phyloP scores from a whole-genome alignment of 2,329 filamentous ascomycete species.

The Beauveria asiatica region DNA sequence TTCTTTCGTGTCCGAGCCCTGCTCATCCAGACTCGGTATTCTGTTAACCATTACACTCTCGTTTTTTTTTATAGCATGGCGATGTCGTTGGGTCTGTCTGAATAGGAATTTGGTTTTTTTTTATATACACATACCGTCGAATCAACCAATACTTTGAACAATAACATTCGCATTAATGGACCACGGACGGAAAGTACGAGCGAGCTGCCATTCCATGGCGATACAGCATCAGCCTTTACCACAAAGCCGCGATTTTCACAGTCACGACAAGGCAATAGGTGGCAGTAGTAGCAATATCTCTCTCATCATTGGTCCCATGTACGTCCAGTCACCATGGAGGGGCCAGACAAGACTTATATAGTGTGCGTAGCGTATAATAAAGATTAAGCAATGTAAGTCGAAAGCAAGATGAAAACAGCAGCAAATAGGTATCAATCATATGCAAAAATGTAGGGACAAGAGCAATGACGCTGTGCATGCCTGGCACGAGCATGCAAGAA shows the following conservation, averaged over 20 bases:
- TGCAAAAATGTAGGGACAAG: background rate
- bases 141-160: background rate
- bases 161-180: too few relatives aligned
- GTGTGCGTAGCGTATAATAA: too few relatives aligned
- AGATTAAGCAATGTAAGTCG: too few relatives aligned
- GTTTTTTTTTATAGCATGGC: conserved; percentile 10
- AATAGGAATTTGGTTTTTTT: background rate
- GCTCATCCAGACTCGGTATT: background rate
- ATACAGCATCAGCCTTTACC: too few relatives aligned
- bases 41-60: background rate
- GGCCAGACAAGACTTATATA: too few relatives aligned
- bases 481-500: background rate
- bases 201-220: too few relatives aligned
- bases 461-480: background rate
- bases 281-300: too few relatives aligned
- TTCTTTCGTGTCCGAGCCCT: background rate
- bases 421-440: conserved; percentile 8
- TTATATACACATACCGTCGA: background rate
- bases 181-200: background rate
- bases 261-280: too few relatives aligned
- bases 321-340: too few relatives aligned
- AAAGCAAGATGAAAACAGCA: background rate
- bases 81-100: conserved; percentile 7
- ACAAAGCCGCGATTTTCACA: too few relatives aligned
- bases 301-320: too few relatives aligned